phyloP scores from a whole-genome alignment of 1,139 yeast species.

The Nakaseomyces kungkrabaensis region DNA sequence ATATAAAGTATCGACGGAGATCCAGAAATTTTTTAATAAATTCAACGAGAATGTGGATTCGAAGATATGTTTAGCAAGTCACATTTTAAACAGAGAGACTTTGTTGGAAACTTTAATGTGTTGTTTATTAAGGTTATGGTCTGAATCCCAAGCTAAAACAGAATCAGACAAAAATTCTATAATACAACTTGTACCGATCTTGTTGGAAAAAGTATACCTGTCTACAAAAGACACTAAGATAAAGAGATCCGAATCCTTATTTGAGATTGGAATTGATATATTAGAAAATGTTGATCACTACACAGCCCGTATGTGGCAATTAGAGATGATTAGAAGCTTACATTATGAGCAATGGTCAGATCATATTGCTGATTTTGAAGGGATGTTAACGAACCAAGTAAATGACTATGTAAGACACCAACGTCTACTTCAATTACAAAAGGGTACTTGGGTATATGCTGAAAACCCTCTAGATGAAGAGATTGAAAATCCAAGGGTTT shows the following conservation, averaged over 20 bases:
- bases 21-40: conserved; percentile 12
- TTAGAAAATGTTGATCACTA: conserved; percentile 38
- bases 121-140: conserved; percentile 48
- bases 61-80: conserved; percentile 10
- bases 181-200: conserved; percentile 19
- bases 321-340: conserved; percentile 34
- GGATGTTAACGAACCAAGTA: conserved; percentile 48
- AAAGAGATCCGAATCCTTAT: conserved; percentile 11
- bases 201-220: conserved; percentile 11
- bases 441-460: conserved; percentile 79
- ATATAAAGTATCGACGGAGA: conserved; percentile 12
- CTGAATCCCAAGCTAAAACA: conserved; percentile 47
- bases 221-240: conserved; percentile 6
- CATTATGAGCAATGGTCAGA: conserved; percentile 30
- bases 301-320: conserved; percentile 48
- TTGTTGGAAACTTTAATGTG: conserved; percentile 20
- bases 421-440: conserved; percentile 57
- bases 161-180: conserved; percentile 33
- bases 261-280: conserved; percentile 28
- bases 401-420: conserved; percentile 72
- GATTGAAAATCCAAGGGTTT: conserved; percentile 32
- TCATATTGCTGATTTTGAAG: conserved; percentile 41
- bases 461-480: conserved; percentile 48
- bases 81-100: conserved; percentile 17
- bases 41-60: conserved; percentile 7